Percentiles rank a stretch among this genome's conserved stretches.
phyloP scores from a whole-genome alignment of 371 early-diverging fungal genomes.

The Rhizopus stolonifer region DNA sequence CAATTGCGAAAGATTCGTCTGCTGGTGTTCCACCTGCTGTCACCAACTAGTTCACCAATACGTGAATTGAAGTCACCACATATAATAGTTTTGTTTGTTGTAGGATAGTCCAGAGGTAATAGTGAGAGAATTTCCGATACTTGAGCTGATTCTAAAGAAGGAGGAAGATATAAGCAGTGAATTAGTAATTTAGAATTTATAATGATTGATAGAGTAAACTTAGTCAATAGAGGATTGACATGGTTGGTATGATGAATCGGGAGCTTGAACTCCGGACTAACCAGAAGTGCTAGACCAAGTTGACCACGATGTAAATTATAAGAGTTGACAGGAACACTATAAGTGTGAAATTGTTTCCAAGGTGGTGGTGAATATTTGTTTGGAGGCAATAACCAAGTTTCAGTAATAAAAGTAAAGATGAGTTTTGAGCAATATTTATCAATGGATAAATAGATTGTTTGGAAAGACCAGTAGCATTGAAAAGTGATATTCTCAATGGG shows the following conservation, averaged over 20 bases:
- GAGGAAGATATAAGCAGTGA: background rate
- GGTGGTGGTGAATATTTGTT: background rate
- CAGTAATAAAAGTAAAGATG: slow-evolving; percentile 11
- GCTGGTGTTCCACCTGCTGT: background rate
- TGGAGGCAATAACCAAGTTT: slow-evolving; percentile 16
- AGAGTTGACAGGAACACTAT: background rate
- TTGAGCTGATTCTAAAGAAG: background rate
- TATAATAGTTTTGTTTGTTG: background rate
- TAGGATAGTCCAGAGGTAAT: background rate
- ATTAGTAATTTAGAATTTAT: background rate
- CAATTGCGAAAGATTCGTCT: background rate
- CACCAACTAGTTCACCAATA: background rate
- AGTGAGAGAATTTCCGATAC: background rate
- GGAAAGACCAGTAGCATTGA: slow-evolving; percentile 1
- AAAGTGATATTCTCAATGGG: background rate
- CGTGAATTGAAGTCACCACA: slow-evolving; percentile 3
- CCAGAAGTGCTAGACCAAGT: too few relatives aligned
- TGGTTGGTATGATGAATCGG: background rate
- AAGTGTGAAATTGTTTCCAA: slow-evolving; percentile 11
- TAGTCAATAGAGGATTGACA: background rate
- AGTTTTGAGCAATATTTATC: background rate
- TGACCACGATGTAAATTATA: too few relatives aligned
- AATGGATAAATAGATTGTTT: slow-evolving; percentile 2
- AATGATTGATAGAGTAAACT: slow-evolving; percentile 3
- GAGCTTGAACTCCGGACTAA: background rate